Evolutionary conservation across 345 rosid genomes (phyloP).

Genomic region (Salix viminalis): DNA sequence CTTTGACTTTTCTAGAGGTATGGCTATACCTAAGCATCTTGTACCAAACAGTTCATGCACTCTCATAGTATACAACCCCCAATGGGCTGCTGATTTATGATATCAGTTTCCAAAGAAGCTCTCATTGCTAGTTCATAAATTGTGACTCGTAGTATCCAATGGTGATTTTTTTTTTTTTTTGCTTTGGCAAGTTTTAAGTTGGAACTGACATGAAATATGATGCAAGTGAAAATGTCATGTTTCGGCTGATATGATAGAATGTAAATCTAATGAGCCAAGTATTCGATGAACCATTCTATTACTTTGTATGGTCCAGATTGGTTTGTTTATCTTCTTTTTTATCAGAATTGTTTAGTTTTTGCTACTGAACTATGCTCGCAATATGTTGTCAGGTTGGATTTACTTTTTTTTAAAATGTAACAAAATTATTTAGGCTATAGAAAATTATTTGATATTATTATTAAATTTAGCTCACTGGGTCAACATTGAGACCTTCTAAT

Average conservation of each 20-base stretch:
- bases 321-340: neutral
- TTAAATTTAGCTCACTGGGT: rapidly evolving
- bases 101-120: conserved; percentile 9
- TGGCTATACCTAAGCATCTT: conserved; percentile 11
- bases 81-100: conserved; percentile 9
- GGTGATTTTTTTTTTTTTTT: neutral
- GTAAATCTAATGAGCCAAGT: neutral
- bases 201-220: neutral
- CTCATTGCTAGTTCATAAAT: neutral
- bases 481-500: rapidly evolving
- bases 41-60: conserved; percentile 4
- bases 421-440: no score
- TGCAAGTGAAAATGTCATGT: neutral
- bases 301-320: neutral
- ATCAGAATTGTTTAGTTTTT: no score
- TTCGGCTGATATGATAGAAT: neutral
- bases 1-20: conserved; percentile 3
- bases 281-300: neutral
- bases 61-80: neutral
- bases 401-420: no score
- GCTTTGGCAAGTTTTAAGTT: neutral
- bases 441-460: no score
- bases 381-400: no score
- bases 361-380: no score
- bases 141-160: neutral